A percentile compares a stretch with the other conserved stretches of the same genome.
Conservation (phyloP, 331 rosid species). For the Malus hybrid region DNA sequence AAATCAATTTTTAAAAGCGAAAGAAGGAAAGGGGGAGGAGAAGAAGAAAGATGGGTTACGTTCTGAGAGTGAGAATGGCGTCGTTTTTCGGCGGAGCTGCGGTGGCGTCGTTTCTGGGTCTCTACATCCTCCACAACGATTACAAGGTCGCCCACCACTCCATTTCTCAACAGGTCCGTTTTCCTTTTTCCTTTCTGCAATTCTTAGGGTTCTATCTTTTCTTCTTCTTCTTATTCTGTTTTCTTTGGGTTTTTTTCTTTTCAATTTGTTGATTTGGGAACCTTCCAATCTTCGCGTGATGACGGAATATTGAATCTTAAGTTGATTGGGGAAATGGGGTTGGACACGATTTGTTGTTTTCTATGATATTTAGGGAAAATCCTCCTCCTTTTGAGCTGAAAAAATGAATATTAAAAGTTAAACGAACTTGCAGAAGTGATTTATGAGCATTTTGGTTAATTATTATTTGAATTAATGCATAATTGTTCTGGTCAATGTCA, state of each 20-base stretch:
- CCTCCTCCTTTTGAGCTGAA: neutral
- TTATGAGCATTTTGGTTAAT: neutral
- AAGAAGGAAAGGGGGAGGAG: neutral
- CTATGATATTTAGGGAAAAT: neutral
- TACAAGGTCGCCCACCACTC: constrained; percentile 72
- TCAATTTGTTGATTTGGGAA: neutral
- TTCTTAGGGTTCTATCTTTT: neutral
- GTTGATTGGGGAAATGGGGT: neutral
- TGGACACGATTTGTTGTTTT: neutral
- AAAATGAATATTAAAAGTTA: neutral
- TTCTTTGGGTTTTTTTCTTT: too few relatives aligned
- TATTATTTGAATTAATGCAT: neutral
- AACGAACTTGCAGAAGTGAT: neutral
- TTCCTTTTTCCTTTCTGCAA: neutral
- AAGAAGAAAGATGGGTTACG: constrained; percentile 65
- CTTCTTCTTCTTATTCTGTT: too few relatives aligned
- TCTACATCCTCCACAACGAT: constrained; percentile 69
- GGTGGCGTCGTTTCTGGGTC: constrained; percentile 63
- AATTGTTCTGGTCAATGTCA: neutral
- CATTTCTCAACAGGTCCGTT: constrained; percentile 59
- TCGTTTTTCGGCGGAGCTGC: constrained; percentile 91
- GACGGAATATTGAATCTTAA: neutral
- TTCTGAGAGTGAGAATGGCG: constrained; percentile 76
- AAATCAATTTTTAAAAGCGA: neutral
- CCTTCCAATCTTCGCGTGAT: neutral